Evolutionary conservation across 495 filamentous ascomycete genomes (phyloP), one percentile per base, ranked within the genome.

Genomic region (Xylaria telfairii): DNA sequence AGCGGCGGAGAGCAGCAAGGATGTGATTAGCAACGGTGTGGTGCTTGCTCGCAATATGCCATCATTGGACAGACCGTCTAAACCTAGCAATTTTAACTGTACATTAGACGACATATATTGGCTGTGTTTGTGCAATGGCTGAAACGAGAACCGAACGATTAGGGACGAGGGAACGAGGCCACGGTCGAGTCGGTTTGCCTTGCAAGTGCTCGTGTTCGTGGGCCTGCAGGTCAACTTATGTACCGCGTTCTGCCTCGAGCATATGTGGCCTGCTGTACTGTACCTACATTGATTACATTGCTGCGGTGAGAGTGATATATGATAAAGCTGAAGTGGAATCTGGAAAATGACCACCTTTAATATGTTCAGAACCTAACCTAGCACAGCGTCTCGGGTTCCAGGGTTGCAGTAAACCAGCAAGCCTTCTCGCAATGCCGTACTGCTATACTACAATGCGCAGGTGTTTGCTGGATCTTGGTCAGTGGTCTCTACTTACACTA

Each of bases 81-180:
- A 41, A 39, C 64, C 24, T 41, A 42, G 47, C 47, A 53, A 66
- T 66, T 54, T 54, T 34, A 34, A 54, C 47, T 13, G n/a, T 47
- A 42, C n/a, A 62, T 62, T 41, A 37, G 8, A 42, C 59, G 17
- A 15, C 59, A 13, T 19, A 65, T 54, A 47, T 66, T 41, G 64
- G 46, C 46, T 54, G 32, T 21, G 64, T 54, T 54, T 54, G 64
- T 54, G 64, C 28, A 41, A n/a, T 47, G n/a, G 64, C 30, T 42
- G 64, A 53, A 42, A 54, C 64, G n/a, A 41, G 32, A 54, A 54
- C 54, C 64, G 64, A 54, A 66, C 9, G 64, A 66, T 54, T 5
- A 17, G 60, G 61, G 41, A 44, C n/a, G 32, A 47, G 12, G 24
- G 19, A 24, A 37, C 24, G 51, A 24, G 24, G 24, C 51, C 51